phyloP scores from a whole-genome alignment of 2,329 filamentous ascomycete genomes.

The Aspergillus amoenus region DNA sequence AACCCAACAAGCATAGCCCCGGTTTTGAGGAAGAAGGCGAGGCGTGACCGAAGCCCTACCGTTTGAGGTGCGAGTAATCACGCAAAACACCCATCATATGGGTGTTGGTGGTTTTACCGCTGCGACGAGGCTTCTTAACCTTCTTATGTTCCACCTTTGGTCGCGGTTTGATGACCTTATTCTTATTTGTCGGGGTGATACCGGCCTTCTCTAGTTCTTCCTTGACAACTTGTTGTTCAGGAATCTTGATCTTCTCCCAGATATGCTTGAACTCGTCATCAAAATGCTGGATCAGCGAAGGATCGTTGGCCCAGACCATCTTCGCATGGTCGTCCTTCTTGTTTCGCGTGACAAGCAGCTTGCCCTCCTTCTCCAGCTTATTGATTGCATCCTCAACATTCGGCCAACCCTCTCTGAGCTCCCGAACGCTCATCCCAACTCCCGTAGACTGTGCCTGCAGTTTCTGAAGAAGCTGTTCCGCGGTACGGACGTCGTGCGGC shows the following conservation, averaged over 20 bases:
- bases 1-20: no score
- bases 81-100: constrained; percentile 83
- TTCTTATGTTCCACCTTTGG: constrained; percentile 64
- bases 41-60: constrained; percentile 18
- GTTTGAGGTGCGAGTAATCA: constrained; percentile 61
- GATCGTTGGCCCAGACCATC: constrained; percentile 86
- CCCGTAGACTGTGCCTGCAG: constrained; percentile 80
- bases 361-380: constrained; percentile 72
- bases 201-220: constrained; percentile 73
- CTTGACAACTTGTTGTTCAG: constrained; percentile 72
- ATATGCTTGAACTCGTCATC: constrained; percentile 80
- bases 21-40: background rate
- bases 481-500: constrained; percentile 76
- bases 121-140: constrained; percentile 70
- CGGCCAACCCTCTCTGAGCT: constrained; percentile 94
- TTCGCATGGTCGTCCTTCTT: constrained; percentile 88
- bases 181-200: constrained; percentile 80
- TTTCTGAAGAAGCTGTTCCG: constrained; percentile 73
- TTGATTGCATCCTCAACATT: constrained; percentile 77
- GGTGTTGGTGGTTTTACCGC: constrained; percentile 80
- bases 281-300: constrained; percentile 70
- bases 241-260: constrained; percentile 80
- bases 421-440: constrained; percentile 77
- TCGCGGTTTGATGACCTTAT: constrained; percentile 62
- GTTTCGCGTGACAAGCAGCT: constrained; percentile 80